Base-by-base conservation (phyloP, 192 early-diverging fungal genomes). In the Entophlyctis helioformis region DNA sequence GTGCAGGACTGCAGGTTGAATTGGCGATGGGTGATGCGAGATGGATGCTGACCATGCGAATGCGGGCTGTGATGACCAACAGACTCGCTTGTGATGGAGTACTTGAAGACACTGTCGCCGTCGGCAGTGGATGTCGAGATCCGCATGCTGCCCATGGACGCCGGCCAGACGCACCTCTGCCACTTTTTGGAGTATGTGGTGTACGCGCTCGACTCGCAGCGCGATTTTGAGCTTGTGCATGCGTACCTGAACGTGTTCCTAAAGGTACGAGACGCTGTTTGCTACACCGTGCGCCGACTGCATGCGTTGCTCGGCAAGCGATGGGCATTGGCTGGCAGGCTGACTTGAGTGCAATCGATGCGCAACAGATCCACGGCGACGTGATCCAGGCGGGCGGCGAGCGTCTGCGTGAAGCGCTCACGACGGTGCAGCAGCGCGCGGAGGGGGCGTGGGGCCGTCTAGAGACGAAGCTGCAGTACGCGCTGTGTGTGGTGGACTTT, bases 191-290 rank as follows among this genome's bases (percentile, higher is more conserved):
- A 71, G 37, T 81, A 85, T 0, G 50, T 85, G 6, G 61, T 64
- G 29, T 75, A 56, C 28, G 67, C 70, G 34, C 57, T 91, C 15
- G 53, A 62, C 41, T 65, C 71, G 7, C 68, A 80, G 45, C 74
- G 69, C 25, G 87, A 94, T 54, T 97, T 89, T 67, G 94, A 97
- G 57, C 64, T 91, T 56, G 72, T 71, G 8, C 78, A 93, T 67
- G 75, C 83, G 7, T 86, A 78, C 45, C 41, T 95, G 42, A 72
- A 76, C 19, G 75, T 82, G 27, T 88, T 91, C 54, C 50, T 93
- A 42, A 71, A 69, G 54, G 60, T 67, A 49, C 25, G 48, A 8
- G 2, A 19, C 29, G 13, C 19, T 5, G 24, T 39, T 48, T 48
- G 6, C 15, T 6, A 12, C 13, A 34, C 6, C 46, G 13, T n/a